Base-by-base conservation (phyloP, 2,329 filamentous ascomycete genomes). In the Coniochaeta sp. region DNA sequence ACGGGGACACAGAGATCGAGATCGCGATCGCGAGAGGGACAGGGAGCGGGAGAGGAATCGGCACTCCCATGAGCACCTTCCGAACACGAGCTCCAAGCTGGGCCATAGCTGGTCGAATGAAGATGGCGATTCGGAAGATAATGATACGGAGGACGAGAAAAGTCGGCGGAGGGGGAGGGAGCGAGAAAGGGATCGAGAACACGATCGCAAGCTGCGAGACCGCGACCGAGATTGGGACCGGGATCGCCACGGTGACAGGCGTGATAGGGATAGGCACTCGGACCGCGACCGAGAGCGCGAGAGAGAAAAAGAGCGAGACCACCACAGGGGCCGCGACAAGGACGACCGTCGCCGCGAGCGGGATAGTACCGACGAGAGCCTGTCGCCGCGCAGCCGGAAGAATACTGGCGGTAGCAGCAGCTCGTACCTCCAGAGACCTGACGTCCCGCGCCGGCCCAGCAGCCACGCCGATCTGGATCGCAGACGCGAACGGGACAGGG, bases 381-480 rank as follows among this genome's bases (percentile, higher is more conserved):
- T 63, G 1, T 62, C 62, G 1, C 60, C 67, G 1, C 64, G 66
- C 22, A 62, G 64, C 38, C 66, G 71, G 58, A 71, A 73, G 52
- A 72, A 73, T 8, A 57, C 31, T 9, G 69, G 69, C 34, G 62
- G 63, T 14, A 62, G 59, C 68, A 74, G 62, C 62, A 71, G 50
- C 70, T 73, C 17, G 28, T 74, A 77, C 63, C 66, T 74, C 14
- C 68, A 73, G 33, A 72, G 77, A n/a, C 73, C 77, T 1, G 77
- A 77, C 1, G 66, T 71, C 16, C 70, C 75, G 31, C 72, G 78
- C 55, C 71, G 80, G 52, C 78, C 79, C 3, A 81, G 79, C 68
- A 81, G 79, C 64, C 79, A 81, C 62, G 77, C 78, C 26, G 79
- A 82, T 62, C 70, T 76, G 36, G 79, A 81, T 62, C 72, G 79